Conservation (phyloP, 2,329 filamentous ascomycete genomes). For the Ceratocystiopsis sp. region DNA sequence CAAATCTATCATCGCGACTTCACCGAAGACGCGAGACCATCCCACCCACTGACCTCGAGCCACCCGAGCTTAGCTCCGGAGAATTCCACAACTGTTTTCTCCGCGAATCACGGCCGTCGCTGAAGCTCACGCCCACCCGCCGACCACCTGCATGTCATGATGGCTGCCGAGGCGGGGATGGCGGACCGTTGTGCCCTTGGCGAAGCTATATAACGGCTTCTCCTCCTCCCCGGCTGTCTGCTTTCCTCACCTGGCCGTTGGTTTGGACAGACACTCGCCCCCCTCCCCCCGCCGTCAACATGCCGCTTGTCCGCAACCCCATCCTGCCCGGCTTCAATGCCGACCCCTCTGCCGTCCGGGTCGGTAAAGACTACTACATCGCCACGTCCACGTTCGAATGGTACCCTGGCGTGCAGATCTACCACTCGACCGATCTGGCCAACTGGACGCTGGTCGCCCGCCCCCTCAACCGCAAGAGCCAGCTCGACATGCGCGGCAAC, state of each 20-base stretch:
- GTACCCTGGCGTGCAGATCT: constrained; percentile 34
- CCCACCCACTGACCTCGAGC: too few species aligned
- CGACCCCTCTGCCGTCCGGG: constrained; percentile 26
- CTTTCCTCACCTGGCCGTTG: too few species aligned
- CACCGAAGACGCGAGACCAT: too few species aligned
- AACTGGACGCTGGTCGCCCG: constrained; percentile 29
- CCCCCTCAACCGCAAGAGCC: constrained; percentile 22
- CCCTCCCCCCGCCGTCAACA: not conserved
- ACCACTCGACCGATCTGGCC: constrained; percentile 32
- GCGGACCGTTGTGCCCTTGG: too few species aligned
- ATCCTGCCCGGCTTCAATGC: constrained; percentile 40
- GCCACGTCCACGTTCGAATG: constrained; percentile 33
- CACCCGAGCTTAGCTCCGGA: not conserved
- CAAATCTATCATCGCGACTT: too few species aligned
- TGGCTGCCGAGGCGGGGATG: too few species aligned
- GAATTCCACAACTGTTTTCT: not conserved
- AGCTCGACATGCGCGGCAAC: constrained; percentile 33
- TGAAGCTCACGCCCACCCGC: too few species aligned
- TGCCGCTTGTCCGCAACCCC: constrained; percentile 22
- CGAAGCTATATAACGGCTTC: too few species aligned
- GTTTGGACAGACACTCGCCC: not conserved
- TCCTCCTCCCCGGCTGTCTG: too few species aligned
- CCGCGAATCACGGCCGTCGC: not conserved
- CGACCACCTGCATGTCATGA: too few species aligned
- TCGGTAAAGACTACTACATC: constrained; percentile 26